Evolutionary conservation across 2,329 filamentous ascomycete genomes (phyloP).

Genomic region (Talaromyces amestolkiae): DNA sequence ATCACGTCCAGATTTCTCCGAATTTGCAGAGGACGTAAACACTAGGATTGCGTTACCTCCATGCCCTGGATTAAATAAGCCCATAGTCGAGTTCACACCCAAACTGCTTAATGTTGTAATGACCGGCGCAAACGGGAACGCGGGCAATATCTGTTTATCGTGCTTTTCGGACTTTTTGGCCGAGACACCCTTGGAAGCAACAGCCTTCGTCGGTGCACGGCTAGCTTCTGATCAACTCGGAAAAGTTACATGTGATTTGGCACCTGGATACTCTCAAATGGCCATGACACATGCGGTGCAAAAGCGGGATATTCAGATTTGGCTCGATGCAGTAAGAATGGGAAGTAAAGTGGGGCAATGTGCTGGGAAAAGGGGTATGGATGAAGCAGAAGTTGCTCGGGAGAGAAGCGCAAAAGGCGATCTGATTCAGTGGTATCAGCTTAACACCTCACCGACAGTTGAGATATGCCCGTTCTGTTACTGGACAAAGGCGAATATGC

Average conservation of each 20-base stretch:
- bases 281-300: neutral
- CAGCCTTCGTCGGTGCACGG: neutral
- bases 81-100: neutral
- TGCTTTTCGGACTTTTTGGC: neutral
- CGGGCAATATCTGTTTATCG: neutral
- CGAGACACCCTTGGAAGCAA: neutral
- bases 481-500: neutral
- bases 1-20: neutral
- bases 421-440: neutral
- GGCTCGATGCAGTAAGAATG: neutral
- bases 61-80: neutral
- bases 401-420: neutral
- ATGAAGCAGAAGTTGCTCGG: neutral
- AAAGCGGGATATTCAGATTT: neutral
- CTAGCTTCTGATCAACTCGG: neutral
- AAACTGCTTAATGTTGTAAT: neutral
- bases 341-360: neutral
- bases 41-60: neutral
- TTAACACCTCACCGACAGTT: neutral
- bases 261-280: neutral
- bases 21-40: neutral
- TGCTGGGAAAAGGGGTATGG: neutral
- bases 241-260: constrained; percentile 3
- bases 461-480: constrained; percentile 1
- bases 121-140: neutral